These are phyloP conservation scores for Phialophora macrospora DNA, from an alignment of 2,329 filamentous ascomycete genomes.

Conservation along the genomic window DNA sequence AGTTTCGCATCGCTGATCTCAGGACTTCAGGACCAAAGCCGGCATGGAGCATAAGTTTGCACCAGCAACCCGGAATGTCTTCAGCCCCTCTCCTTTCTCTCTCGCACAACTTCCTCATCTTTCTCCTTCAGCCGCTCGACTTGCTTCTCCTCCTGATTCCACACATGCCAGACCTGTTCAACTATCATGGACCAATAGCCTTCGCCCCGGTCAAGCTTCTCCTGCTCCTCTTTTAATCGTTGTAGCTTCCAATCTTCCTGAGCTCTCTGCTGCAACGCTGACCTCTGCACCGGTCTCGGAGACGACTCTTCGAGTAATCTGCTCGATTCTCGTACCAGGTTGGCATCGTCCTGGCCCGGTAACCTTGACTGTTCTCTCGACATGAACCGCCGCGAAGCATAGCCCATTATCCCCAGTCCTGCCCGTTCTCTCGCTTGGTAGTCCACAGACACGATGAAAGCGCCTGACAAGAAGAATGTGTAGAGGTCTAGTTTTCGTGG, in stretches of 20 bases:
- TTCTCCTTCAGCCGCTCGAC: conserved; percentile 33
- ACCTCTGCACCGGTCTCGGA: conserved; percentile 13
- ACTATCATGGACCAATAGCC: conserved; percentile 53
- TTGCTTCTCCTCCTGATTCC: conserved; percentile 42
- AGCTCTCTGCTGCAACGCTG: conserved; percentile 29
- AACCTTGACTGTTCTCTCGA: background rate
- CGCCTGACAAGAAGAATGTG: conserved; percentile 59
- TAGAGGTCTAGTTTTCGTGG: conserved; percentile 67
- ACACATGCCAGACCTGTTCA: conserved; percentile 50
- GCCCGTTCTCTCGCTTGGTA: conserved; percentile 53
- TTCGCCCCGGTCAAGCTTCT: conserved; percentile 46
- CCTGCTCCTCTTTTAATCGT: conserved; percentile 48
- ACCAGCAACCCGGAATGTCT: background rate
- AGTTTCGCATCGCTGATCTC: background rate
- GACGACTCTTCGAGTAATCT: conserved; percentile 39
- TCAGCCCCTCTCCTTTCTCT: conserved; percentile 28
- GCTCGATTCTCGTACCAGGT: conserved; percentile 29
- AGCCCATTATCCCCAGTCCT: conserved; percentile 46
- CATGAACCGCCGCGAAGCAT: conserved; percentile 36
- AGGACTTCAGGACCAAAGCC: background rate
- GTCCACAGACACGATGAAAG: conserved; percentile 57
- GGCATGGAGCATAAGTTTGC: background rate
- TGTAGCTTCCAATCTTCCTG: conserved; percentile 47
- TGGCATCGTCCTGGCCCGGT: conserved; percentile 23
- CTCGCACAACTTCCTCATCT: conserved; percentile 42